phyloP scores from a whole-genome alignment of 2,329 filamentous ascomycete genomes.

The Knufia fluminis region DNA sequence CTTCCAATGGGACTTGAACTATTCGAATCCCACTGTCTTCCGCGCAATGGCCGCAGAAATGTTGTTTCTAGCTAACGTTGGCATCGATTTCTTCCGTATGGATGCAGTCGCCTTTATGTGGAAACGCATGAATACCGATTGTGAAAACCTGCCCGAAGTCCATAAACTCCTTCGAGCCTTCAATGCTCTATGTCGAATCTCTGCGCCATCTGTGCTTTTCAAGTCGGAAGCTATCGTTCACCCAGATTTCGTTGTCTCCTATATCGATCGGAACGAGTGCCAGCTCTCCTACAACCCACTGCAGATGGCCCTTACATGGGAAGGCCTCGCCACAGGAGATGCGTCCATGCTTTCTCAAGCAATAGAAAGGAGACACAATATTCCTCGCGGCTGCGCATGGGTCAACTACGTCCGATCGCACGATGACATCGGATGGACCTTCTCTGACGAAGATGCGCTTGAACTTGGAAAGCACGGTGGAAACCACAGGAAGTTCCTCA shows the following conservation, averaged over 20 bases:
- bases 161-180: slow-evolving; percentile 22
- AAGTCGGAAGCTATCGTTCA: slow-evolving; percentile 22
- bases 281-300: slow-evolving; percentile 21
- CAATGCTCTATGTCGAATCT: slow-evolving; percentile 20
- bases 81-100: slow-evolving; percentile 22
- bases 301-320: slow-evolving; percentile 22
- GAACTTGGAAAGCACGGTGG: slow-evolving; percentile 19
- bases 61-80: slow-evolving; percentile 21
- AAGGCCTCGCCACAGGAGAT: slow-evolving; percentile 20
- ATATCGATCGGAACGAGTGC: slow-evolving; percentile 21
- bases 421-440: slow-evolving; percentile 22
- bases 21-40: slow-evolving; percentile 21
- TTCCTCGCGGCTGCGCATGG: slow-evolving; percentile 20
- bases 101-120: slow-evolving; percentile 23
- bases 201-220: slow-evolving; percentile 21
- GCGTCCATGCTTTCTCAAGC: slow-evolving; percentile 20
- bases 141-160: slow-evolving; percentile 21
- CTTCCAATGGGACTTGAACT: slow-evolving; percentile 22
- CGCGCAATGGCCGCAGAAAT: slow-evolving; percentile 21
- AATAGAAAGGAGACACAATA: slow-evolving; percentile 21
- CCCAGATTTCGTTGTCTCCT: slow-evolving; percentile 20
- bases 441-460: slow-evolving; percentile 19
- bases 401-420: slow-evolving; percentile 22
- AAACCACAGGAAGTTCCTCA: slow-evolving; percentile 20
- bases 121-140: slow-evolving; percentile 23